Conservation (phyloP, 2,329 filamentous ascomycete genomes). For the Xylaria sp. region DNA sequence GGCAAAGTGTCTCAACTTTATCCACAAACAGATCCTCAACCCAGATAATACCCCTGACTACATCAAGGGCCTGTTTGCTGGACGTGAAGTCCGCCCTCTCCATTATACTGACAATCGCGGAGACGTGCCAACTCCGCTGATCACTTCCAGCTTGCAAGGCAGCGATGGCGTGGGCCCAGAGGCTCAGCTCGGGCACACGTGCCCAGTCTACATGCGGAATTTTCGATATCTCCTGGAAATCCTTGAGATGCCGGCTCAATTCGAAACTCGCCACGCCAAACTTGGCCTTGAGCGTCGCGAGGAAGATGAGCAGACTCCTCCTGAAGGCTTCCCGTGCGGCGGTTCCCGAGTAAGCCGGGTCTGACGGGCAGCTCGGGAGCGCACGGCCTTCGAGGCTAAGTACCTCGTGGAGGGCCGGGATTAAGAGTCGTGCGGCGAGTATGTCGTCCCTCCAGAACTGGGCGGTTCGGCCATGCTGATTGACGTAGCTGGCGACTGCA, state of each 20-base stretch:
- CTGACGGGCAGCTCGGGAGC: slow-evolving; percentile 36
- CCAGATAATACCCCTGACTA: slow-evolving; percentile 46
- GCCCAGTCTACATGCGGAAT: slow-evolving; percentile 44
- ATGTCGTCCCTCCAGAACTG: slow-evolving; percentile 45
- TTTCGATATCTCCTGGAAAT: slow-evolving; percentile 45
- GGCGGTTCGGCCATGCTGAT: slow-evolving; percentile 30
- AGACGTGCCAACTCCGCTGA: slow-evolving; percentile 41
- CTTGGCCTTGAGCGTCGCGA: slow-evolving; percentile 41
- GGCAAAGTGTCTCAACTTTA: slow-evolving; percentile 36
- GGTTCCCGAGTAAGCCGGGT: slow-evolving; percentile 38
- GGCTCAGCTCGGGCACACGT: slow-evolving; percentile 45
- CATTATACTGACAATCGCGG: slow-evolving; percentile 44
- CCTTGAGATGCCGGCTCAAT: slow-evolving; percentile 41
- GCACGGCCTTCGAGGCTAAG: slow-evolving; percentile 42
- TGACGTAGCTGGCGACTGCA: slow-evolving; percentile 44
- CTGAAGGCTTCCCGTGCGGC: slow-evolving; percentile 46
- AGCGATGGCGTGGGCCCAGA: slow-evolving; percentile 45
- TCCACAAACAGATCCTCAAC: slow-evolving; percentile 42
- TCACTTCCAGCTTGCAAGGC: slow-evolving; percentile 41
- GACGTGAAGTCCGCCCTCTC: slow-evolving; percentile 37
- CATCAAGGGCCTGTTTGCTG: slow-evolving; percentile 38
- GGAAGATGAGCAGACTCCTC: slow-evolving; percentile 43
- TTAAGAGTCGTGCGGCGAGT: slow-evolving; percentile 40
- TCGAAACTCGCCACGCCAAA: slow-evolving; percentile 42
- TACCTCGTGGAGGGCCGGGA: slow-evolving; percentile 43